These are phyloP conservation scores for Chloris gayana DNA, from an alignment of 176 grass and related monocot genomes.

Conservation along the genomic window DNA sequence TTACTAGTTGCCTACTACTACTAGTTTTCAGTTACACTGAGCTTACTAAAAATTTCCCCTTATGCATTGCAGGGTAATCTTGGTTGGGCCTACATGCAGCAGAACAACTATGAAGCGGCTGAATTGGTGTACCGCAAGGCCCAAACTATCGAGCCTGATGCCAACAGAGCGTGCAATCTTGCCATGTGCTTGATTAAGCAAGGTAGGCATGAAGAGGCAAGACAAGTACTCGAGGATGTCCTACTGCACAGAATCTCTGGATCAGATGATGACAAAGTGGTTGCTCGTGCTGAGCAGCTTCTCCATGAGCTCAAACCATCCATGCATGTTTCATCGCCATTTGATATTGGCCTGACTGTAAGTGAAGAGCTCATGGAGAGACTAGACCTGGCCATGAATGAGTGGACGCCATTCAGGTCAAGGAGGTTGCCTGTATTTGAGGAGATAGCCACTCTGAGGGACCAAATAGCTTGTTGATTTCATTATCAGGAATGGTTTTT, in stretches of 20 bases:
- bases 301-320: conserved; percentile 43
- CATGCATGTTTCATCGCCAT: not conserved
- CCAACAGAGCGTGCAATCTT: conserved; percentile 89
- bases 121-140: conserved; percentile 84
- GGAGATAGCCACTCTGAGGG: conserved; percentile 72
- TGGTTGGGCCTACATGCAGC: conserved; percentile 97
- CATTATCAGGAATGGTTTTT: not conserved
- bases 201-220: conserved; percentile 52
- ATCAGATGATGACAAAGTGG: conserved; percentile 55
- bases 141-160: conserved; percentile 73
- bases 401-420: conserved; percentile 75
- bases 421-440: conserved; percentile 93
- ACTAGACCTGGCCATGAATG: conserved; percentile 62
- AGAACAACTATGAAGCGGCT: conserved; percentile 64
- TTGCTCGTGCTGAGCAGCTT: conserved; percentile 63
- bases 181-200: conserved; percentile 76
- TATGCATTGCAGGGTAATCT: conserved; percentile 71
- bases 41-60: conserved; percentile 16
- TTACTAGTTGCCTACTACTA: not conserved
- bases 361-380: conserved; percentile 73
- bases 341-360: conserved; percentile 43
- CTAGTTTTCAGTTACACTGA: not conserved
- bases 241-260: conserved; percentile 38
- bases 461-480: conserved; percentile 85
- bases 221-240: conserved; percentile 52